phyloP scores from a whole-genome alignment of 495 filamentous ascomycete genomes.

The Annulohypoxylon moriforme region DNA sequence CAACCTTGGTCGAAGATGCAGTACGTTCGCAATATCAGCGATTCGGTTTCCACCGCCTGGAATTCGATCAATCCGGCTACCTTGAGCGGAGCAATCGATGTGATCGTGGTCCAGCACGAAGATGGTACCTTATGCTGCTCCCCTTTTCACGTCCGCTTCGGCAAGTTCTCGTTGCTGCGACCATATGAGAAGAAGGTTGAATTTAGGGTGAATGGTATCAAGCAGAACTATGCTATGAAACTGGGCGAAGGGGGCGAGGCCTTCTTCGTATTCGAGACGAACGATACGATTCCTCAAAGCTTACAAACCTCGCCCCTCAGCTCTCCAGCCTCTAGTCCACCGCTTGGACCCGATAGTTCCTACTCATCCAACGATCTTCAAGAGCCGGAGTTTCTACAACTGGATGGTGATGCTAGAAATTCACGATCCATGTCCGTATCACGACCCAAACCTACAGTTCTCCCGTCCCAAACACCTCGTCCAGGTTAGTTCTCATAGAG shows the following conservation, averaged over 20 bases:
- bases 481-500: conserved; percentile 38
- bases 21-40: conserved; percentile 96
- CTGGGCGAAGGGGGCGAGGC: conserved; percentile 97
- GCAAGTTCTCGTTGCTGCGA: conserved; percentile 95
- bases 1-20: conserved; percentile 71
- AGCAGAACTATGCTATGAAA: conserved; percentile 97
- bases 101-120: conserved; percentile 97
- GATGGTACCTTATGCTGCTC: conserved; percentile 90
- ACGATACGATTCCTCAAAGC: conserved; percentile 84
- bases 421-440: conserved; percentile 49
- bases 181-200: conserved; percentile 99
- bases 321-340: conserved; percentile 85
- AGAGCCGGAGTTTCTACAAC: conserved; percentile 86
- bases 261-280: conserved; percentile 98
- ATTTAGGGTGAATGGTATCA: conserved; percentile 91
- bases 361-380: conserved; percentile 66
- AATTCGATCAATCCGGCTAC: conserved; percentile 99
- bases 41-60: conserved; percentile 98
- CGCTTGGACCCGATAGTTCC: conserved; percentile 67
- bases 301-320: conserved; percentile 94
- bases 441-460: conserved; percentile 52
- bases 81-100: conserved; percentile 96
- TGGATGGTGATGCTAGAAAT: conserved; percentile 61
- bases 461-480: conserved; percentile 43
- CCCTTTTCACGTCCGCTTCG: conserved; percentile 98